Evolutionary conservation across 2,329 filamentous ascomycete genomes (phyloP), one percentile per base, ranked within the genome.

Genomic region (Cladosporium sp.): DNA sequence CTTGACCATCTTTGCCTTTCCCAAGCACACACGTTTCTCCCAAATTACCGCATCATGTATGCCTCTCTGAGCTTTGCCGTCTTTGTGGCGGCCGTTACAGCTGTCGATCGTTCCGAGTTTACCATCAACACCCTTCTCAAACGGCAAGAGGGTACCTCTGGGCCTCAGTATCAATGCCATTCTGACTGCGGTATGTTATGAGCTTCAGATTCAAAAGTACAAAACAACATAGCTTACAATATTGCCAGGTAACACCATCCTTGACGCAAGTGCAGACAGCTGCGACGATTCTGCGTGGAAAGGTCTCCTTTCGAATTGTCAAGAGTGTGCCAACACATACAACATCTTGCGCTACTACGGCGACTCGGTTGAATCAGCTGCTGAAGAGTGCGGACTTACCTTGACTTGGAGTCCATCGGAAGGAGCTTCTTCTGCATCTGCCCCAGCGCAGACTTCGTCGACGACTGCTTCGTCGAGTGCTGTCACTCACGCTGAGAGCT

Each of bases 291-390:
- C 63, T 1, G 64, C 58, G n/a, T 64, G 60, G 55, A 64, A 55
- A 7, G 50, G 60, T 13, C 56, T 68, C n/a, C 52, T 55, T 11
- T n/a, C 43, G 24, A 61, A 51, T 4, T 68, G 66, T 56, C 66
- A 77, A 22, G 61, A 71, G 41, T 77, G 74, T 51, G 73, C 73
- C 37, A 54, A 68, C 27, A 58, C 68, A 17, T 70, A 67, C 47
- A 61, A 74, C 24, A 73, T 77, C 56, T 76, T 73, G 73, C 57
- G 67, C 38, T 66, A 69, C 53, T 77, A 77, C 43, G 69, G 72
- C 13, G 50, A 56, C 15, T 62, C 65, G 8, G 68, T 77, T 17
- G 54, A 57, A 15, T 56, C 57, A 1, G 71, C 69, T 18, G 73
- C 73, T 11, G 54, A 64, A 13, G 64, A 58, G 7, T 73, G 72